These are phyloP conservation scores for Ceratocystis cubensis DNA, from an alignment of 2,329 filamentous ascomycete genomes.

Conservation along the genomic window DNA sequence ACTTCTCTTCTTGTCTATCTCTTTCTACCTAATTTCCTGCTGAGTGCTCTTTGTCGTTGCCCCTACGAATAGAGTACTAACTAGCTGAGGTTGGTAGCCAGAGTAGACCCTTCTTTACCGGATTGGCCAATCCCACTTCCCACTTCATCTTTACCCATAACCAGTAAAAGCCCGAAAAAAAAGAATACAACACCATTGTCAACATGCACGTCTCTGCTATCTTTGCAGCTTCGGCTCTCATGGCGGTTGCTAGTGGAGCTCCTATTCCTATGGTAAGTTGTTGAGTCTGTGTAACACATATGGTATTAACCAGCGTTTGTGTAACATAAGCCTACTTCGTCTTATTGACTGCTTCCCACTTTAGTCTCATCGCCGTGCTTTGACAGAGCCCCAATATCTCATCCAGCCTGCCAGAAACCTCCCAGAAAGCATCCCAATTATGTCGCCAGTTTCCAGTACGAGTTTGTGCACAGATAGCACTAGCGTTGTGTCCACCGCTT, in stretches of 20 bases:
- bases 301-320: background rate
- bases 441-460: background rate
- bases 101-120: slow-evolving; percentile 7
- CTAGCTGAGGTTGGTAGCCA: background rate
- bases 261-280: slow-evolving; percentile 14
- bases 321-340: background rate
- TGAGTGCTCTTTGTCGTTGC: background rate
- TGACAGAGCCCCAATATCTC: background rate
- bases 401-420: background rate
- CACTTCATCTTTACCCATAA: background rate
- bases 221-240: slow-evolving; percentile 15
- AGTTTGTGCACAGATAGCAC: background rate
- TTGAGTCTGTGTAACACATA: background rate
- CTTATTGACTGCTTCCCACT: background rate
- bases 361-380: slow-evolving; percentile 1
- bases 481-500: background rate
- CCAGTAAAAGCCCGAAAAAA: background rate
- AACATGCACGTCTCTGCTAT: slow-evolving; percentile 18
- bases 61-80: background rate
- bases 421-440: background rate
- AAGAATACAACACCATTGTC: background rate
- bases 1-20: background rate
- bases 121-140: slow-evolving; percentile 14
- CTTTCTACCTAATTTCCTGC: background rate
- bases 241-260: slow-evolving; percentile 7